These are phyloP conservation scores for Oryza glumipatula DNA, from an alignment of 176 grass and related monocot genomes.

Conservation along the genomic window DNA sequence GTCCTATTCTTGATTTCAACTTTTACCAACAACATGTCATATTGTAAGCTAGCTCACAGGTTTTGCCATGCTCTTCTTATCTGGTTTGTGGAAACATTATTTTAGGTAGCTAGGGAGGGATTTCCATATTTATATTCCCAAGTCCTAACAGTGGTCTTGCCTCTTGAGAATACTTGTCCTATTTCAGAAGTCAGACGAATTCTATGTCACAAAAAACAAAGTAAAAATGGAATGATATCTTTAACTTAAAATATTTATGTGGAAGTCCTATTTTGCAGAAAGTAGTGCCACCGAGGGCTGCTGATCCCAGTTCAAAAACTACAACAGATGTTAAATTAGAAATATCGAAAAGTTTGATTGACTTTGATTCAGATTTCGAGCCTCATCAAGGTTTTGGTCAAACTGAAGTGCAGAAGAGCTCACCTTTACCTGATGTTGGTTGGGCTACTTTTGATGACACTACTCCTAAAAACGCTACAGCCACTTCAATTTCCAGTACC, in stretches of 20 bases:
- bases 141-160: neutral
- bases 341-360: conserved; percentile 59
- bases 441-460: conserved; percentile 70
- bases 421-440: conserved; percentile 43
- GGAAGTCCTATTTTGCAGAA: conserved; percentile 34
- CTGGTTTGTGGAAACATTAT: neutral
- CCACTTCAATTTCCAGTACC: conserved; percentile 36
- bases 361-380: conserved; percentile 59
- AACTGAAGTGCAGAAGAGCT: conserved; percentile 3
- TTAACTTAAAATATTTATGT: neutral
- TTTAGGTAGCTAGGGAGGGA: neutral
- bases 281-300: conserved; percentile 17
- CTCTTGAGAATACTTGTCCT: neutral
- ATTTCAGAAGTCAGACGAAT: neutral
- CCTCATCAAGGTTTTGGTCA: conserved; percentile 21
- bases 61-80: neutral
- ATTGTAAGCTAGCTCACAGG: neutral
- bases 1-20: neutral
- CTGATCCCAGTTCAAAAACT: conserved; percentile 38
- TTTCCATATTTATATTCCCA: neutral
- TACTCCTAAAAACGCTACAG: conserved; percentile 24
- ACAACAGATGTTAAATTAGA: conserved; percentile 36
- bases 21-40: neutral
- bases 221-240: neutral
- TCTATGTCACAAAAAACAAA: neutral